phyloP scores from a whole-genome alignment of 768 basidiomycete genomes.

The Amyloporia xantha region DNA sequence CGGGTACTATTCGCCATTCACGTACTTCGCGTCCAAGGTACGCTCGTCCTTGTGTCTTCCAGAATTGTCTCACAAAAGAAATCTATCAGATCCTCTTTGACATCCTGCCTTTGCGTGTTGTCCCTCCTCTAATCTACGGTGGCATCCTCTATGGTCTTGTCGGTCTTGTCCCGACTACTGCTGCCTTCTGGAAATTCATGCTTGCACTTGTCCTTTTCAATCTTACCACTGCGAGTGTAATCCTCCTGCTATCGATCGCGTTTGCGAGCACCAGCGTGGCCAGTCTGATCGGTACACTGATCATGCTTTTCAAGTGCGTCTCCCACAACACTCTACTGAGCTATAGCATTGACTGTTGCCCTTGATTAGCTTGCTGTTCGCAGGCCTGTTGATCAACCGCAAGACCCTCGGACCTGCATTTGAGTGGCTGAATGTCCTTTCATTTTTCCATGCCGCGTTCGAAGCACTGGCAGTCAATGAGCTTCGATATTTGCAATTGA shows the following conservation, averaged over 20 bases:
- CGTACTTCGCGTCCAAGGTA: conserved; percentile 94
- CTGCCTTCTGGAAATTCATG: conserved; percentile 97
- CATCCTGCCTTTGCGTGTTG: conserved; percentile 87
- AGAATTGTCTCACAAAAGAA: not conserved
- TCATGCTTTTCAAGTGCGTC: conserved; percentile 97
- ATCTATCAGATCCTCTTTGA: conserved; percentile 93
- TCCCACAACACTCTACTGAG: not conserved
- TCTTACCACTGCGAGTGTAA: conserved; percentile 88
- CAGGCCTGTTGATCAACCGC: conserved; percentile 91
- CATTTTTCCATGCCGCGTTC: conserved; percentile 98
- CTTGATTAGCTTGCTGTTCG: conserved; percentile 74
- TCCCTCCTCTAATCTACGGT: conserved; percentile 93
- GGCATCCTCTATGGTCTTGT: conserved; percentile 94
- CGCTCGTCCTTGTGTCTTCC: no score
- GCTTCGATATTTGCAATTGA: conserved; percentile 85
- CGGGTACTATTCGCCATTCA: conserved; percentile 95
- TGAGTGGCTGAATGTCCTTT: conserved; percentile 84
- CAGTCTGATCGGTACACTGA: conserved; percentile 86
- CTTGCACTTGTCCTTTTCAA: conserved; percentile 95
- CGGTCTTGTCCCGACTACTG: conserved; percentile 86
- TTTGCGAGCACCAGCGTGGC: conserved; percentile 85
- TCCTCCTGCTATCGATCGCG: conserved; percentile 84
- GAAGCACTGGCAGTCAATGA: conserved; percentile 99
- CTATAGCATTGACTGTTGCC: conserved; percentile 1
- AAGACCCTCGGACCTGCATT: conserved; percentile 68